phyloP scores from a whole-genome alignment of 768 basidiomycete species.

The Leccinum imitatum region DNA sequence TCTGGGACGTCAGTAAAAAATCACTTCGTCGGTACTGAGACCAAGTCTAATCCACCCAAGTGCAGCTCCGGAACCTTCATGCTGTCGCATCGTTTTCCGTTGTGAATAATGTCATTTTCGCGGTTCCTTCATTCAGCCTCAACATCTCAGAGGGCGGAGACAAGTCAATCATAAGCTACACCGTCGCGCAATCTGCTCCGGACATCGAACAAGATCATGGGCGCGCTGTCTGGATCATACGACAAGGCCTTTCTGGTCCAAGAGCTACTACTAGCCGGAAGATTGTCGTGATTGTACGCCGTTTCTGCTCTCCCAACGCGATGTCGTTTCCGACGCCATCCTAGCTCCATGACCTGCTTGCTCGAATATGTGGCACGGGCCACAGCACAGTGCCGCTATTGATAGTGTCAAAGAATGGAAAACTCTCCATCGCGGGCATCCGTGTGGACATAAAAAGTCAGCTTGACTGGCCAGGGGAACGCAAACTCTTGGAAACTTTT shows the following conservation, averaged over 20 bases:
- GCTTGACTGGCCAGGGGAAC: slow-evolving; percentile 29
- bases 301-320: slow-evolving; percentile 1
- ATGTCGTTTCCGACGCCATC: slow-evolving; percentile 6
- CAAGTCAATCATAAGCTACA: slow-evolving; percentile 52
- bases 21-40: not conserved
- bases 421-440: slow-evolving; percentile 32
- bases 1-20: slow-evolving; percentile 59
- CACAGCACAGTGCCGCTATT: slow-evolving; percentile 29
- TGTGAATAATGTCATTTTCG: slow-evolving; percentile 62
- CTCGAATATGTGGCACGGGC: slow-evolving; percentile 37
- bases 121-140: slow-evolving; percentile 54
- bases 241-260: slow-evolving; percentile 46
- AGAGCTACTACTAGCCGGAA: slow-evolving; percentile 36
- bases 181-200: slow-evolving; percentile 48
- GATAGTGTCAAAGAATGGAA: slow-evolving; percentile 35
- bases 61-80: slow-evolving; percentile 63
- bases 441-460: slow-evolving; percentile 29
- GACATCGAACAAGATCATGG: slow-evolving; percentile 44
- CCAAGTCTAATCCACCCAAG: slow-evolving; percentile 10
- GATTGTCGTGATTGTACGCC: slow-evolving; percentile 45
- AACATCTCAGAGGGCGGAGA: slow-evolving; percentile 32
- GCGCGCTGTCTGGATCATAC: slow-evolving; percentile 63
- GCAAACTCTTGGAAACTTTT: slow-evolving; percentile 29
- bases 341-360: slow-evolving; percentile 46
- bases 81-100: slow-evolving; percentile 68